Percentiles rank a stretch among this genome's conserved stretches.
Conservation (phyloP, 441 rosid species). For the Macaranga tanarius region DNA sequence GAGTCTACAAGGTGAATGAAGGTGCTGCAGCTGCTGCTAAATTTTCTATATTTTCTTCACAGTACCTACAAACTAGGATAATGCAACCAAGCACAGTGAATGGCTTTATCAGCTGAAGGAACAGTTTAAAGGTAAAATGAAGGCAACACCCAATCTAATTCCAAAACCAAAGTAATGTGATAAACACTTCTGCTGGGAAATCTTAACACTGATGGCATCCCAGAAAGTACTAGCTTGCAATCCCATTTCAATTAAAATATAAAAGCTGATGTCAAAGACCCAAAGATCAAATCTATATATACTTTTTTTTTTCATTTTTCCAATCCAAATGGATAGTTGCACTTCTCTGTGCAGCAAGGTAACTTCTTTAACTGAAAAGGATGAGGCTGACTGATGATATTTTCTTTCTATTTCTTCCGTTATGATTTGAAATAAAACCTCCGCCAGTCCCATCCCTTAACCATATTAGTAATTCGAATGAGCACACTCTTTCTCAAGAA, state of each 20-base stretch:
- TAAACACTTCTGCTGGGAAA: background rate
- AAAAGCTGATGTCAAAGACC: background rate
- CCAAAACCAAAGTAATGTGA: background rate
- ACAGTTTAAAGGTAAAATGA: background rate
- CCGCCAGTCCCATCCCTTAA: background rate
- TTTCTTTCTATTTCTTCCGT: background rate
- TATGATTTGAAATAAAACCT: slow-evolving; percentile 8
- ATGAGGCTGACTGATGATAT: background rate
- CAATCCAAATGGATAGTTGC: background rate
- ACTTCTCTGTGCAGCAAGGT: background rate
- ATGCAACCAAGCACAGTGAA: too few species aligned
- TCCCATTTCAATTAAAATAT: slow-evolving; percentile 3
- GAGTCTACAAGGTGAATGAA: too few species aligned
- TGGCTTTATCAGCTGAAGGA: background rate
- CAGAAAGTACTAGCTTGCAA: background rate
- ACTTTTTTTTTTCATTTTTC: background rate
- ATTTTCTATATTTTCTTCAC: background rate
- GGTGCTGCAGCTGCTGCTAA: background rate
- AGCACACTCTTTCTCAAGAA: background rate
- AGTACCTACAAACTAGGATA: too few species aligned
- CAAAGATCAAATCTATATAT: background rate
- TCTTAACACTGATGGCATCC: slow-evolving; percentile 4
- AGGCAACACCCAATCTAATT: background rate
- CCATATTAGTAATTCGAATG: background rate
- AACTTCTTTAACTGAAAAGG: background rate